Conservation (phyloP, 257 asterid species). For the Salvia miltiorrhiza region DNA sequence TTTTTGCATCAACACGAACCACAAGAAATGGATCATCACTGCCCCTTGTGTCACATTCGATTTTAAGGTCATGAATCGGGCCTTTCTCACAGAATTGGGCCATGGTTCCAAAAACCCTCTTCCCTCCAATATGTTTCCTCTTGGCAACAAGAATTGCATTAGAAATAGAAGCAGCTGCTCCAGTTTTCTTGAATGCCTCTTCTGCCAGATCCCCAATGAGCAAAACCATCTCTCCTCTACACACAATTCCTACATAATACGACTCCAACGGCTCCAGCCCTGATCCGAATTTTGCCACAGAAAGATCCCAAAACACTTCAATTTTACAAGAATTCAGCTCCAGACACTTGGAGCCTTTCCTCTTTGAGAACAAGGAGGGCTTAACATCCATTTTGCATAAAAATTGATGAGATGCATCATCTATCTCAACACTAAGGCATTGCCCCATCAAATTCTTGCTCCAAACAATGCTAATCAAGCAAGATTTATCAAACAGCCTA, state of each 20-base stretch:
- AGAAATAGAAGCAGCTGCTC: slow-evolving; percentile 34
- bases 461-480: slow-evolving; percentile 61
- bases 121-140: slow-evolving; percentile 72
- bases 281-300: slow-evolving; percentile 64
- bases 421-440: slow-evolving; percentile 75
- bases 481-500: slow-evolving; percentile 61
- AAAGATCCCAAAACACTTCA: slow-evolving; percentile 81
- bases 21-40: slow-evolving; percentile 55
- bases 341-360: slow-evolving; percentile 72
- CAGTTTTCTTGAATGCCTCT: slow-evolving; percentile 70
- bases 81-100: slow-evolving; percentile 69
- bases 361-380: slow-evolving; percentile 75
- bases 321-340: slow-evolving; percentile 50
- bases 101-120: slow-evolving; percentile 56
- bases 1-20: slow-evolving; percentile 56
- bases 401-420: slow-evolving; percentile 59
- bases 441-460: slow-evolving; percentile 90
- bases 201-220: slow-evolving; percentile 67
- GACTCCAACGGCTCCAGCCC: slow-evolving; percentile 79
- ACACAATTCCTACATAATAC: slow-evolving; percentile 62
- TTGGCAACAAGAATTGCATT: slow-evolving; percentile 52
- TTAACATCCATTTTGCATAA: slow-evolving; percentile 72
- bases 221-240: slow-evolving; percentile 54
- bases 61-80: slow-evolving; percentile 58
- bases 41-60: slow-evolving; percentile 56